Base-by-base conservation (phyloP, 169 alveolate species). In the Plasmodium gonderi region DNA sequence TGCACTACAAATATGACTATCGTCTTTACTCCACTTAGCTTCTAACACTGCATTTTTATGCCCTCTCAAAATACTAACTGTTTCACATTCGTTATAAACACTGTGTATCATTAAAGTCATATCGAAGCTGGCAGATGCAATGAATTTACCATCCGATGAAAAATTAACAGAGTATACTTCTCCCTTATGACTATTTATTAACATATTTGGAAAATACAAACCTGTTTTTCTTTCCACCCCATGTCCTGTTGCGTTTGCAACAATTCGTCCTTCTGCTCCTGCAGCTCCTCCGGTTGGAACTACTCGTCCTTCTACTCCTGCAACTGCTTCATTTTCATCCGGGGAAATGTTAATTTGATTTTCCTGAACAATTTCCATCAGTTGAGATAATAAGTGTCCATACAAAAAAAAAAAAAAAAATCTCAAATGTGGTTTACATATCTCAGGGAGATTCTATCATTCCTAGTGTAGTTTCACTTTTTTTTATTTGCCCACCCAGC, bases 1-100 rank as follows among this genome's bases (percentile, higher is more conserved):
- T 67, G 97, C 96, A 67, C 97, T 94, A 79, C 95, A 97, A 44
- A 97, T 67, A 75, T 75, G 91, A 91, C 94, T 91, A 36, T 90
- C 80, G 36, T 93, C 96, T 17, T 77, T 51, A 5, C 81, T 45
- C 98, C 98, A 96, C 74, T 94, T 96, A 9, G 96, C 91, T 92
- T 97, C 97, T 33, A 97, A 95, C n/a, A 97, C 95, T 9, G 98
- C 98, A 47, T 96, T 96, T 51, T 94, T 94, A 91, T 97, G 98
- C n/a, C 98, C 98, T 14, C 92, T 93, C 85, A 97, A 79, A 14
- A 95, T 97, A n/a, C 95, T 95, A 74, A 95, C 83, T 23, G 96
- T 97, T 51, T 90, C 94, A 91, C 98, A 95, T 75, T 97, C 98
- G 12, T 97, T 98, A 79, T 94, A 97, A 1, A 96, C 98, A 91